Percentiles rank a stretch among this genome's conserved stretches.
Evolutionary conservation across 495 filamentous ascomycete species (phyloP).

Genomic region (Penicillium soppii): DNA sequence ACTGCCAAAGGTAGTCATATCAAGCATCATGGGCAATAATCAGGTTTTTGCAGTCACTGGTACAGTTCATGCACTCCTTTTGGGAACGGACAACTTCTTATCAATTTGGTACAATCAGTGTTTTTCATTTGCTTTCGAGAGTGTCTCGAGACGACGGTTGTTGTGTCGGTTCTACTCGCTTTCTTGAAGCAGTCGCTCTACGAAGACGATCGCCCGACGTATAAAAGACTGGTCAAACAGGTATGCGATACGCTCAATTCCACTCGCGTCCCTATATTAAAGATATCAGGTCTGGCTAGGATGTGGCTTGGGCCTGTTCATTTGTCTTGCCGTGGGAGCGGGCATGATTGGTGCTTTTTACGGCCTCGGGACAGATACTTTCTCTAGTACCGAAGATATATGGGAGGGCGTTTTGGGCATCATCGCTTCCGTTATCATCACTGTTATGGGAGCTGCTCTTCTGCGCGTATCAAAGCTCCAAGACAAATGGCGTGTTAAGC

Average conservation of each 20-base stretch:
- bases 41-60: neutral
- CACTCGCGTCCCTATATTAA: neutral
- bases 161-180: too few relatives aligned
- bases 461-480: slow-evolving; percentile 79
- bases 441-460: slow-evolving; percentile 72
- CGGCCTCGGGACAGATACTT: slow-evolving; percentile 61
- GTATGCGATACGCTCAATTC: slow-evolving; percentile 36
- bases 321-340: slow-evolving; percentile 67
- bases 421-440: slow-evolving; percentile 73
- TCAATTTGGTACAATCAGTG: too few relatives aligned
- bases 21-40: slow-evolving; percentile 12
- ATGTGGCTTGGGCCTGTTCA: slow-evolving; percentile 56
- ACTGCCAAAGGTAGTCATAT: neutral
- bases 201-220: slow-evolving; percentile 51
- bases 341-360: slow-evolving; percentile 83
- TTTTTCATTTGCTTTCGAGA: too few relatives aligned
- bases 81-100: too few relatives aligned
- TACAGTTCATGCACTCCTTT: neutral
- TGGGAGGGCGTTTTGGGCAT: slow-evolving; percentile 78
- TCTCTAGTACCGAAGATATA: slow-evolving; percentile 64
- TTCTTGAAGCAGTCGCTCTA: too few relatives aligned
- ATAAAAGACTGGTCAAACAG: slow-evolving; percentile 72
- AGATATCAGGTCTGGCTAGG: slow-evolving; percentile 67
- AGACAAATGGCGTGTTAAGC: slow-evolving; percentile 80
- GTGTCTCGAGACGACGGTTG: too few relatives aligned